These are phyloP conservation scores for Ceratocystis lukuohia DNA, from an alignment of 2,329 filamentous ascomycete genomes.

Conservation along the genomic window DNA sequence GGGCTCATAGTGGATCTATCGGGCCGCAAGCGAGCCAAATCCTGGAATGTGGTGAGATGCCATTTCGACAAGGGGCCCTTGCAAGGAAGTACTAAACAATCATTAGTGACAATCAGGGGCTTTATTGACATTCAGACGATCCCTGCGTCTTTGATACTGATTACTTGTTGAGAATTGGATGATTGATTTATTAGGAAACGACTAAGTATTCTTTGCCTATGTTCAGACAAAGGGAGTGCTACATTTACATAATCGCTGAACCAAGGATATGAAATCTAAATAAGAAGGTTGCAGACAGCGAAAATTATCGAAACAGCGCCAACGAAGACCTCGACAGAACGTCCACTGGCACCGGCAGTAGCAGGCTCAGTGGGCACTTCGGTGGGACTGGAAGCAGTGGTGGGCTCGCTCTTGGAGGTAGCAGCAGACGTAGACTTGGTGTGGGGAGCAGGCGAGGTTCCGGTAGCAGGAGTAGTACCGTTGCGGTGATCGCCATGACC, in stretches of 20 bases:
- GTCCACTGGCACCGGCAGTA: slow-evolving; percentile 1
- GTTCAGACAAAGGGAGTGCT: not conserved
- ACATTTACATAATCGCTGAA: not conserved
- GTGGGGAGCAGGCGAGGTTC: not conserved
- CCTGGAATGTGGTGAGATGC: not conserved
- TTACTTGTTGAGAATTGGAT: not conserved
- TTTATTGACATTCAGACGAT: not conserved
- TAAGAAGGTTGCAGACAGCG: slow-evolving; percentile 9
- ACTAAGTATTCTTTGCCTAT: not conserved
- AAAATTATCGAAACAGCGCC: not conserved
- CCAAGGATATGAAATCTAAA: not conserved
- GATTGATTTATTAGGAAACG: not conserved
- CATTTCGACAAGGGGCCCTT: not conserved
- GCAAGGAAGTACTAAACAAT: not conserved
- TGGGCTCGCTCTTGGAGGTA: not conserved
- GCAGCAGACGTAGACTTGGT: not conserved
- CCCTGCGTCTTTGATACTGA: not conserved
- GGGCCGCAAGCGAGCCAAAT: not conserved
- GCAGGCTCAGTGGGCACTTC: slow-evolving; percentile 1
- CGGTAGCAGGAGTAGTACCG: not conserved
- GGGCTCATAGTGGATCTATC: not conserved
- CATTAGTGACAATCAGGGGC: not conserved
- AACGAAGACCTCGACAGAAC: slow-evolving; percentile 4
- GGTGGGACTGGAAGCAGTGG: not conserved
- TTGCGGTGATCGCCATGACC: not conserved